Evolutionary conservation across 2,329 filamentous ascomycete species (phyloP).

Genomic region (Aureobasidium pullulans): DNA sequence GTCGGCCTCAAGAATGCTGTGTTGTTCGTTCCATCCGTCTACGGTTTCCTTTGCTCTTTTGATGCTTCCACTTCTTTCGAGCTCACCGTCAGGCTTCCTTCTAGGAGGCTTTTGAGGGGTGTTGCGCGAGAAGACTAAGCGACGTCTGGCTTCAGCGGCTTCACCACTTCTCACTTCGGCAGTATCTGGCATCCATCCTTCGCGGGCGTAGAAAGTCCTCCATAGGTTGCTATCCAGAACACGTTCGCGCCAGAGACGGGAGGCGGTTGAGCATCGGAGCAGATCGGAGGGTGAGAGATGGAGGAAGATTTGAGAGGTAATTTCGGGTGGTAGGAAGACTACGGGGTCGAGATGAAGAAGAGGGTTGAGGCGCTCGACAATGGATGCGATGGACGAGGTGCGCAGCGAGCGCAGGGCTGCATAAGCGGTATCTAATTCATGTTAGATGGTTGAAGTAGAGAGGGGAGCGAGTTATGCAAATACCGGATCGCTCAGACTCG

Average conservation of each 20-base stretch:
- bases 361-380: conserved; percentile 73
- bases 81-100: conserved; percentile 40
- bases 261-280: conserved; percentile 70
- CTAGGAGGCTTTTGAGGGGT: conserved; percentile 31
- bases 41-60: conserved; percentile 41
- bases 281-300: conserved; percentile 78
- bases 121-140: conserved; percentile 3
- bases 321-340: conserved; percentile 74
- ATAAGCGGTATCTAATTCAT: conserved; percentile 66
- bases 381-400: conserved; percentile 69
- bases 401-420: conserved; percentile 69
- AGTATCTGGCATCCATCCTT: conserved; percentile 61
- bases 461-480: conserved; percentile 1
- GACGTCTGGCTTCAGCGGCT: conserved; percentile 6
- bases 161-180: conserved; percentile 23
- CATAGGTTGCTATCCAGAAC: conserved; percentile 80
- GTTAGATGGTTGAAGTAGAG: background rate
- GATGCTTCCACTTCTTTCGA: conserved; percentile 45
- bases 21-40: conserved; percentile 38
- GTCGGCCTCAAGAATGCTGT: conserved; percentile 42
- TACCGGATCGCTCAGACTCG: conserved; percentile 14
- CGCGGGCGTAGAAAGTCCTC: conserved; percentile 71
- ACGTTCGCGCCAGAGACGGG: conserved; percentile 71
- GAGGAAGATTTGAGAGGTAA: conserved; percentile 81
- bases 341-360: conserved; percentile 91